These are phyloP conservation scores for Niveomyces coronatus DNA, from an alignment of 2,329 filamentous ascomycete species.

Conservation along the genomic window DNA sequence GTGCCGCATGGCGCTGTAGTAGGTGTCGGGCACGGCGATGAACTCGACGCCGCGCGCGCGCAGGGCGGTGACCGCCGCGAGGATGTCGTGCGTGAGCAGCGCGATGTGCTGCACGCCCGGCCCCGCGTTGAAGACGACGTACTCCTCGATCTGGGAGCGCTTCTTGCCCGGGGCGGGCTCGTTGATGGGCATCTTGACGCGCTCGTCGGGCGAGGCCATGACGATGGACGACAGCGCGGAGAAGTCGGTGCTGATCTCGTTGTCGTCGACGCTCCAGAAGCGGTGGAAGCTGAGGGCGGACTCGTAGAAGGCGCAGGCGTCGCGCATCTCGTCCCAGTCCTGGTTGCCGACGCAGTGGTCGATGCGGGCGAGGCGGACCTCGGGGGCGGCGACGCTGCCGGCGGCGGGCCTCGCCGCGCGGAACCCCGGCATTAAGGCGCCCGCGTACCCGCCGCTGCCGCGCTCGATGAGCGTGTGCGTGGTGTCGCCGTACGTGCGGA, in stretches of 20 bases:
- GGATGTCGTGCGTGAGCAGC: constrained; percentile 70
- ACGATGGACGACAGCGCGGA: constrained; percentile 81
- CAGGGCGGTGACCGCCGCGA: constrained; percentile 64
- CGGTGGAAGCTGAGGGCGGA: constrained; percentile 84
- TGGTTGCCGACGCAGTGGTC: constrained; percentile 98
- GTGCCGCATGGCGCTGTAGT: constrained; percentile 68
- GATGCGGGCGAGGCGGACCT: constrained; percentile 61
- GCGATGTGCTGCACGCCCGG: constrained; percentile 91
- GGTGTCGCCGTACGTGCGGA: constrained; percentile 89
- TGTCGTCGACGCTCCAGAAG: constrained; percentile 96
- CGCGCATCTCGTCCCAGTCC: constrained; percentile 80
- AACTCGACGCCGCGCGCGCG: constrained; percentile 86
- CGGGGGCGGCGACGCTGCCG: constrained; percentile 41
- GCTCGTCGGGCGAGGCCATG: constrained; percentile 75
- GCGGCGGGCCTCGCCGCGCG: constrained; percentile 38
- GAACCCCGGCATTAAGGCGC: constrained; percentile 78
- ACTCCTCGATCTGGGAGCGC: constrained; percentile 91
- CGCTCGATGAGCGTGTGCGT: constrained; percentile 85
- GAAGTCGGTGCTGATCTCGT: constrained; percentile 86
- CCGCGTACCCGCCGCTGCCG: constrained; percentile 48
- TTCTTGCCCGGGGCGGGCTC: constrained; percentile 86
- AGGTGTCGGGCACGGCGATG: constrained; percentile 78
- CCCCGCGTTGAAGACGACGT: constrained; percentile 80
- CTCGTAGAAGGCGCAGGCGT: constrained; percentile 67
- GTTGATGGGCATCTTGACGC: constrained; percentile 98